A percentile compares a stretch with the other conserved stretches of the same genome.
phyloP scores from a whole-genome alignment of 2,329 filamentous ascomycete genomes.

The Ophiostoma tasmaniense region DNA sequence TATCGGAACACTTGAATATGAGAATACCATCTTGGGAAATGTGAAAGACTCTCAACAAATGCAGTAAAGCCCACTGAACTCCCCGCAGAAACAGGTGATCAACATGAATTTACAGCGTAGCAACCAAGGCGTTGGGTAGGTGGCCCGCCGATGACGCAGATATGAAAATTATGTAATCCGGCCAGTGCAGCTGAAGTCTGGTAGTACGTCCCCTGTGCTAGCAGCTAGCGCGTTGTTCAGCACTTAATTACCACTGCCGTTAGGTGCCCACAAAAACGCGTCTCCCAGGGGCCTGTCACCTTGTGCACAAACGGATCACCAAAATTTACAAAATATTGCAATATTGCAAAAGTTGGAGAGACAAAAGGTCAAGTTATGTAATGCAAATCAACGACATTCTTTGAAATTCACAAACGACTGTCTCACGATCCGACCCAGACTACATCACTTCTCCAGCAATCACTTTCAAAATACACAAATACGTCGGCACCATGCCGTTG shows the following conservation, averaged over 20 bases:
- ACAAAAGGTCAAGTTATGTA: not conserved
- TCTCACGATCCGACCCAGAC: not conserved
- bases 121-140: not conserved
- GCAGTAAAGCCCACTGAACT: not conserved
- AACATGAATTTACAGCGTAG: not conserved
- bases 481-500: conserved; percentile 17
- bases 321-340: not conserved
- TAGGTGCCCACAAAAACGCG: conserved; percentile 3
- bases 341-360: not conserved
- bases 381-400: not conserved
- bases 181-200: not conserved
- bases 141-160: not conserved
- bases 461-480: too few species aligned
- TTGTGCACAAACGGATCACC: not conserved
- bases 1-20: not conserved
- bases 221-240: conserved; percentile 4
- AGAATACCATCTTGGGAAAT: too few species aligned
- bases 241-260: conserved; percentile 1
- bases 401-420: not conserved
- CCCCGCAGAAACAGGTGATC: not conserved
- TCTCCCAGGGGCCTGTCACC: not conserved
- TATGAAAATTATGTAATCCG: not conserved
- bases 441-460: not conserved
- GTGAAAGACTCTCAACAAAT: too few species aligned
- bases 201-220: not conserved